Evolutionary conservation across 2,329 filamentous ascomycete genomes (phyloP), one percentile per base, ranked within the genome.

Genomic region (Neofusicoccum sp.): DNA sequence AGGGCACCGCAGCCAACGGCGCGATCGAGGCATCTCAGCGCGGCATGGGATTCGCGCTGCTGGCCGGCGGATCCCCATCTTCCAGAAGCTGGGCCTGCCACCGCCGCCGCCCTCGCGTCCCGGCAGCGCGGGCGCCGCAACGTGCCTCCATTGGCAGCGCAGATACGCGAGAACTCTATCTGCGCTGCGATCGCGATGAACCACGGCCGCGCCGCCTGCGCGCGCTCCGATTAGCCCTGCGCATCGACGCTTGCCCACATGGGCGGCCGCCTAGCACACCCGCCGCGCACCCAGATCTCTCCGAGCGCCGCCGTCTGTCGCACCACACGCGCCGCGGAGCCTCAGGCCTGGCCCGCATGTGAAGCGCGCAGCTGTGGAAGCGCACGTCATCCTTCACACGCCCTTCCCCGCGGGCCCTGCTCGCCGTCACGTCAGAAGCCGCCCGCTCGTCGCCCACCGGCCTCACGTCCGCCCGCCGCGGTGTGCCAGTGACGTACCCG

Each of bases 131-230:
- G 49, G 22, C 33, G 14, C 14, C 33, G 34, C 16, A 34, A 36
- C 49, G 34, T 39, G n/a, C 34, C 43, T 45, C 16, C 36, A 54
- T 22, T 48, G 45, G 45, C 45, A 33, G 9, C 9, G 45, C 45
- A 50, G 54, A 58, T 58, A 58, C 54, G 54, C 54, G 54, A 58
- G 54, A 58, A 58, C 54, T 58, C 41, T 58, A 58, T 58, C 54
- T 58, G 54, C 31, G 4, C 41, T 47, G 39, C 39, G 31, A 58
- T 58, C 54, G 7, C 54, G 54, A 58, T 58, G 39, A 49, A 49
- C 16, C 52, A 44, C 52, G 34, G 5, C 54, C 5, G 14, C 12
- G 11, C n/a, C 45, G 8, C 9, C 16, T 7, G 22, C 6, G 11
- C 52, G 39, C 52, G 6, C 29, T 34, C 52, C 52, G 37, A 56